A percentile compares a stretch with the other conserved stretches of the same genome.
Conservation (phyloP, 164 flowering plant species). For the Stephania japonica region DNA sequence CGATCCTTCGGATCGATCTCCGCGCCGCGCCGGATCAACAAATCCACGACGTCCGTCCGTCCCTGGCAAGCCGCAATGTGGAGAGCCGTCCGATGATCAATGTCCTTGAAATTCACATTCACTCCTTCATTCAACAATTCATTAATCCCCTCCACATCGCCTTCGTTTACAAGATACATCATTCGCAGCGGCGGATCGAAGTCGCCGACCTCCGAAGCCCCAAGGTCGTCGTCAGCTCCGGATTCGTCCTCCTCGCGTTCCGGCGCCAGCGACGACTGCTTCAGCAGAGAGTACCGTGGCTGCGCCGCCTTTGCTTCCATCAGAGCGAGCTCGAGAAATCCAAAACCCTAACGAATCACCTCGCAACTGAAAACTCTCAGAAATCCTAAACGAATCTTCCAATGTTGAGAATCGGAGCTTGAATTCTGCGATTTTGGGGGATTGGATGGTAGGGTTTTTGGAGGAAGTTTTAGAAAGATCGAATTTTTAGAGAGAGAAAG, state of each 20-base stretch:
- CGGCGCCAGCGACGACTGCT: slow-evolving; percentile 77
- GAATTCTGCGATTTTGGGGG: not conserved
- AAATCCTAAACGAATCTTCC: not conserved
- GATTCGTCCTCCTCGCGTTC: slow-evolving; percentile 19
- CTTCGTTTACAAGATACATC: slow-evolving; percentile 71
- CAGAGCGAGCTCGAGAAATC: not conserved
- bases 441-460: too few species aligned
- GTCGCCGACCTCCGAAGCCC: slow-evolving; percentile 17
- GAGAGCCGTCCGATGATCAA: slow-evolving; percentile 70
- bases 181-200: slow-evolving; percentile 48
- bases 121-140: slow-evolving; percentile 61
- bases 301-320: slow-evolving; percentile 17
- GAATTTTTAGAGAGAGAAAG: not conserved
- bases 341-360: not conserved
- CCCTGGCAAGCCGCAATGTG: slow-evolving; percentile 92
- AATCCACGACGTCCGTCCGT: slow-evolving; percentile 41
- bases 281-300: slow-evolving; percentile 32
- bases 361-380: not conserved
- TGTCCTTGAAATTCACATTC: slow-evolving; percentile 63
- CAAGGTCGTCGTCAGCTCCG: not conserved
- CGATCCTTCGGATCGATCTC: slow-evolving; percentile 66
- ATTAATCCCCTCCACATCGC: slow-evolving; percentile 62
- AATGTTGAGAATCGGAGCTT: not conserved
- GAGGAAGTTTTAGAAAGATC: too few species aligned
- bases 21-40: slow-evolving; percentile 52